Conservation (phyloP, 345 rosid genomes). For the Firmiana major region DNA sequence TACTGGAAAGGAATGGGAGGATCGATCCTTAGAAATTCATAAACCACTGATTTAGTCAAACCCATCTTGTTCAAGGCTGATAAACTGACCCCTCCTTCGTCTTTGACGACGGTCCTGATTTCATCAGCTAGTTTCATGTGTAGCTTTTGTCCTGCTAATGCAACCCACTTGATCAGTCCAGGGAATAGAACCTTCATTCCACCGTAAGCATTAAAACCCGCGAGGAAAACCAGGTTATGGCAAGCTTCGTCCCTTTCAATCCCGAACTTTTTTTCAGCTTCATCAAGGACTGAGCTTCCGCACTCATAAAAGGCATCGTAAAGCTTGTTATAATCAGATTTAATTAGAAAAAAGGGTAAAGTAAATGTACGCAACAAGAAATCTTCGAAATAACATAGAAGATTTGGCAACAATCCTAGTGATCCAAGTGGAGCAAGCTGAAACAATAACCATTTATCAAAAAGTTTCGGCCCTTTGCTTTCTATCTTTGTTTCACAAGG, state of each 20-base stretch:
- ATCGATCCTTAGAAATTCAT: slow-evolving; percentile 38
- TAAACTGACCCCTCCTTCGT: slow-evolving; percentile 28
- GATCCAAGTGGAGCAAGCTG: slow-evolving; percentile 31
- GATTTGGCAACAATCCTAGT: slow-evolving; percentile 20
- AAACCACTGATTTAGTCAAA: slow-evolving; percentile 45
- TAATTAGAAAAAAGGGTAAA: slow-evolving; percentile 24
- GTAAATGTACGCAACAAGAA: slow-evolving; percentile 28
- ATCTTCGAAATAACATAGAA: slow-evolving; percentile 22
- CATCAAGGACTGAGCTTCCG: slow-evolving; percentile 22
- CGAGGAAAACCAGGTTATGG: slow-evolving; percentile 40
- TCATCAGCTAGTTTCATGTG: slow-evolving; percentile 34
- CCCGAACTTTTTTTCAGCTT: slow-evolving; percentile 19
- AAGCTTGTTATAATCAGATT: slow-evolving; percentile 28
- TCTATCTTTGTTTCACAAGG: slow-evolving; percentile 11
- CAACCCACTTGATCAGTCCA: slow-evolving; percentile 41
- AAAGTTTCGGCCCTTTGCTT: slow-evolving; percentile 8
- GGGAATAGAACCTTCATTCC: slow-evolving; percentile 35
- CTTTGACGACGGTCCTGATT: slow-evolving; percentile 30
- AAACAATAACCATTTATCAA: slow-evolving; percentile 23
- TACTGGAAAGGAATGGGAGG: slow-evolving; percentile 50
- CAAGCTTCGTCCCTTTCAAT: slow-evolving; percentile 40
- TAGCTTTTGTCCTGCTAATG: slow-evolving; percentile 28
- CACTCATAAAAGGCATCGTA: slow-evolving; percentile 26
- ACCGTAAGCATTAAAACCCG: slow-evolving; percentile 38
- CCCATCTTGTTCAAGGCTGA: slow-evolving; percentile 35